Evolutionary conservation across 2,329 filamentous ascomycete genomes (phyloP), one percentile per base, ranked within the genome.

Genomic region (Endocalyx cinctus): DNA sequence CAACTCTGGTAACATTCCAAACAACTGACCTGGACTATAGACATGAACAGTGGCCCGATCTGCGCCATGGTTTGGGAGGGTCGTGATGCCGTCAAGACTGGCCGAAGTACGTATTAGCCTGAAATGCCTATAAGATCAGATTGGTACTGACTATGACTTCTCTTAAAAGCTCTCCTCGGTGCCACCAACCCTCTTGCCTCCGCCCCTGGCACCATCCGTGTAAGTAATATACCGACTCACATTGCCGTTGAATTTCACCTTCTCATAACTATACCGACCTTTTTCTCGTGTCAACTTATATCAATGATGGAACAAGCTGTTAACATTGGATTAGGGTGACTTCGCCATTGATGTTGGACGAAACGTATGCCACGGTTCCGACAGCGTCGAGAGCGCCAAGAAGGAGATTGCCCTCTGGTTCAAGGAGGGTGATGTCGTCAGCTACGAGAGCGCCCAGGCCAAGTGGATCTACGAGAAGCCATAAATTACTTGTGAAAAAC

Each of bases 331-430:
- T n/a, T n/a, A n/a, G n/a, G 79, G 82, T 64, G 84, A 89, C 74
- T 88, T 67, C 64, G 83, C 84, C 62, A 84, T 90, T 54, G 82
- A 87, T 58, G 83, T 88, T 63, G 92, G 92, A 72, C 87, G 90
- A 69, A 98, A 98, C 78, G 88, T 97, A 74, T 97, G 90, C 86
- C 92, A 98, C 82, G 92, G 92, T 66, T 96, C 88, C 69, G 92
- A 98, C 79, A 82, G 77, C 64, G 90, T 98, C 70, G 92, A 98
- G 82, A 95, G 80, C 75, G 92, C 92, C 71, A 80, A 97, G 84
- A 96, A 97, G 86, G 92, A 98, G 79, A 98, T 98, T 64, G 84
- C 83, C 59, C 82, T 97, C 64, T 98, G 92, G 92, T 98, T 98
- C 85, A 82, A 84, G 70, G 74, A 85, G 53, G 81, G 79, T 54